Base-by-base conservation (phyloP, 371 early-diverging fungal species). In the Rhizopus delemar region DNA sequence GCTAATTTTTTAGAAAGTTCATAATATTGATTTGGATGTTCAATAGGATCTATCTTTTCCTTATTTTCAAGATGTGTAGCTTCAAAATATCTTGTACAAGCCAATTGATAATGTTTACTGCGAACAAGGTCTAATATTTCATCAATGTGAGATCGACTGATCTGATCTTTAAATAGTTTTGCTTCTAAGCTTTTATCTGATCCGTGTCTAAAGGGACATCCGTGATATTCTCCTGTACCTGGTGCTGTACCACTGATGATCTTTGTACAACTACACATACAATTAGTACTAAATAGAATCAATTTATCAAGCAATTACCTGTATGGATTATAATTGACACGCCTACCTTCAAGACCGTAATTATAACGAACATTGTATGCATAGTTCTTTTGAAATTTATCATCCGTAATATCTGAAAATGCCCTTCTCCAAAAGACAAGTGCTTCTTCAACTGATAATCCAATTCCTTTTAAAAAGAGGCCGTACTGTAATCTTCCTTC, bases 271-370 rank as follows among this genome's bases (percentile, higher is more conserved):
- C 87, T 86, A 54, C 8, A 32, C 9, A 13, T 43, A 41, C 2
- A 6, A 8, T 36, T n/a, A 16, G n/a, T 41, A 8, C 29, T 5
- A 36, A 36, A 36, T 8, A 36, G 36, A 12, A 31, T 28, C 43
- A 11, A 1, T 32, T 43, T 54, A 7, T 43, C n/a, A 36, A 3
- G n/a, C 15, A 43, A 61, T 59, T 82, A 88, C 82, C 86, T 88
- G 75, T 89, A 97, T 2, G 98, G 92, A 8, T 83, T 77, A 75
- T 98, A 99, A 68, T 96, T 88, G 9, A 86, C 86, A 13, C 98
- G 90, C 52, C 90, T 92, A 31, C 99, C 99, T 74, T 99, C 99
- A 66, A 91, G 67, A 53, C 99, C 99, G 76, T 99, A 99, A 69
- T 91, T 95, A 81, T 98, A 97, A 36, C 99, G 85, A 57, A 99